Percentiles rank a stretch among this genome's conserved stretches.
Evolutionary conservation across 129 eudicot species (phyloP).

Genomic region (Helianthus tuberosus): DNA sequence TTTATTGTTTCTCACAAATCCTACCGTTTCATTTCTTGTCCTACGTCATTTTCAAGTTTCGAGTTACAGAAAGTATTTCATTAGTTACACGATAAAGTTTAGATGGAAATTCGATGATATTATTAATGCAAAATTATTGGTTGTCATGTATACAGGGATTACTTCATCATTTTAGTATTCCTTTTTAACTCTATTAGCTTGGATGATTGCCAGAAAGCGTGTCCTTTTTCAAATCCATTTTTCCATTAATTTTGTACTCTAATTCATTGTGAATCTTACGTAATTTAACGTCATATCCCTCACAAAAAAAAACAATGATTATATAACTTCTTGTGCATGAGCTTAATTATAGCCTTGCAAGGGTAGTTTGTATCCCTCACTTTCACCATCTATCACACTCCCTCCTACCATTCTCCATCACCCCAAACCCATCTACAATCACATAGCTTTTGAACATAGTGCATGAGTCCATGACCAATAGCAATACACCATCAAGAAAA

Average conservation of each 20-base stretch:
- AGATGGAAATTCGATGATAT: background rate
- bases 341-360: background rate
- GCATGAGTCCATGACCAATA: too few species aligned
- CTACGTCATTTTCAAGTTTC: background rate
- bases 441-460: background rate
- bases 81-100: background rate
- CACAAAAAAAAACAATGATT: background rate
- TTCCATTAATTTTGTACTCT: background rate
- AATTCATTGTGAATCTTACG: background rate
- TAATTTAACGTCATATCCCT: background rate
- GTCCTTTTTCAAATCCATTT: background rate
- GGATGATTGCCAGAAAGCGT: background rate
- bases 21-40: background rate
- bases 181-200: background rate
- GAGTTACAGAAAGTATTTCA: background rate
- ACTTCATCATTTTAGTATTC: constrained; percentile 4
- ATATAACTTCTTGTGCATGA: background rate
- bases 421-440: constrained; percentile 3
- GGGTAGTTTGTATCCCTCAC: background rate
- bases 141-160: background rate
- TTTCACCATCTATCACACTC: background rate
- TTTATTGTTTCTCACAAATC: background rate
- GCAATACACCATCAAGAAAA: constrained; percentile 11
- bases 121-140: background rate
- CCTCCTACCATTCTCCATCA: background rate